Base-by-base conservation (phyloP, 805 yeast species). In the Scheffersomyces ergatensis region DNA sequence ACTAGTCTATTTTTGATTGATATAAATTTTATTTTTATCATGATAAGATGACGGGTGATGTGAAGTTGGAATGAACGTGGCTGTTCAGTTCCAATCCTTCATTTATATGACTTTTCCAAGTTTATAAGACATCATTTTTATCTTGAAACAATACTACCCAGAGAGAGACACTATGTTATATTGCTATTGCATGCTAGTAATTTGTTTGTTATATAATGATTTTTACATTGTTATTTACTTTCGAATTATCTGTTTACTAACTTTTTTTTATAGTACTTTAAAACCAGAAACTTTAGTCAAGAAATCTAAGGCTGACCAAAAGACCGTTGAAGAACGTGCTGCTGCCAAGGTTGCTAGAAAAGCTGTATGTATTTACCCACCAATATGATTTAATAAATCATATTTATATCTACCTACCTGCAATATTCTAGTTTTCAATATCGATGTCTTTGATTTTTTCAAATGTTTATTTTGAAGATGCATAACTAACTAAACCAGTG, bases 261-360 rank as follows among this genome's bases (percentile, higher is more conserved):
- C 58, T 38, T 33, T 40, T 46, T 37, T 43, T 33, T 43, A 11
- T 59, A 67, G 74, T 54, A 65, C 78, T 63, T 69, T 77, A 58
- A 70, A 76, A 72, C 95, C 95, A 80, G 95, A 86, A 82, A 74
- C 93, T 67, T 84, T 82, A 70, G 74, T 83, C 72, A 86, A 86
- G 83, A 82, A 84, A 79, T 70, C 83, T 62, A 80, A 84, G 78
- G 81, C 85, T 71, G 78, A 80, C 68, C 82, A 83, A 65, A 84
- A 85, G 80, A 73, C 80, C 62, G 78, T 83, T 57, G 86, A 82
- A 66, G 79, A 82, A 71, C 78, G 84, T 63, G 83, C 87, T 67
- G 89, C 88, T 63, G 90, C 80, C 66, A 83, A 80, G 76, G 77
- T 72, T 65, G 85, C 82, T 55, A 79, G 89, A 72, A 78, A 80